Conservation (phyloP, 176 grass and related monocot species). For the Canna indica region DNA sequence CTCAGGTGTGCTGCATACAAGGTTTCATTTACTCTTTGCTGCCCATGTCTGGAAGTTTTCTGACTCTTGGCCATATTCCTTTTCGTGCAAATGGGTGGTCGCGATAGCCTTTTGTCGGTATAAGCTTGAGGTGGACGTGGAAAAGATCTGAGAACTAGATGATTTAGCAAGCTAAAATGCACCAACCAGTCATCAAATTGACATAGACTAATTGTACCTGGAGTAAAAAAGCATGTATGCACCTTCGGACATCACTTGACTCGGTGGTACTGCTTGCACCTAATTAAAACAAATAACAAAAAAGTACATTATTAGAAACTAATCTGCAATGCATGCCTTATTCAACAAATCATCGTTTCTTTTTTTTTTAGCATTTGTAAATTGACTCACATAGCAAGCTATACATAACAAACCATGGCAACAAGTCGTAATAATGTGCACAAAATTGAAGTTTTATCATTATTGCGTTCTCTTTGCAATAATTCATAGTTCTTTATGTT, state of each 20-base stretch:
- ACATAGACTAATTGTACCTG: conserved; percentile 37
- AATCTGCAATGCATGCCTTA: background rate
- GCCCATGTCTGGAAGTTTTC: conserved; percentile 44
- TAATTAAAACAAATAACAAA: conserved; percentile 15
- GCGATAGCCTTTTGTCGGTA: conserved; percentile 40
- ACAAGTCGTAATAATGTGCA: too few relatives aligned
- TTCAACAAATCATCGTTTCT: too few relatives aligned
- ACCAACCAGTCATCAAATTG: background rate
- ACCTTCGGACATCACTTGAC: conserved; percentile 99
- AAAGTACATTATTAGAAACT: background rate
- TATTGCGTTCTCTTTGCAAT: too few relatives aligned
- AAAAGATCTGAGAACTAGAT: conserved; percentile 46
- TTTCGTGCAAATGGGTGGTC: conserved; percentile 29
- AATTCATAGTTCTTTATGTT: too few relatives aligned
- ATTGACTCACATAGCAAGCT: background rate
- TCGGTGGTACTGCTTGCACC: conserved; percentile 71
- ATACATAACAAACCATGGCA: too few relatives aligned
- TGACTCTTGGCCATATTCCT: conserved; percentile 40
- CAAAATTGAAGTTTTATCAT: too few relatives aligned
- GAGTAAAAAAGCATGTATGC: conserved; percentile 99
- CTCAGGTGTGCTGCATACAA: conserved; percentile 20
- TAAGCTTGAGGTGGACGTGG: conserved; percentile 71
- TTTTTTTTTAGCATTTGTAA: too few relatives aligned
- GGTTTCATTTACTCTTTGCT: conserved; percentile 24
- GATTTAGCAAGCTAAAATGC: background rate